phyloP scores from a whole-genome alignment of 2,329 filamentous ascomycete species.

The Aspergillaceae sp. region DNA sequence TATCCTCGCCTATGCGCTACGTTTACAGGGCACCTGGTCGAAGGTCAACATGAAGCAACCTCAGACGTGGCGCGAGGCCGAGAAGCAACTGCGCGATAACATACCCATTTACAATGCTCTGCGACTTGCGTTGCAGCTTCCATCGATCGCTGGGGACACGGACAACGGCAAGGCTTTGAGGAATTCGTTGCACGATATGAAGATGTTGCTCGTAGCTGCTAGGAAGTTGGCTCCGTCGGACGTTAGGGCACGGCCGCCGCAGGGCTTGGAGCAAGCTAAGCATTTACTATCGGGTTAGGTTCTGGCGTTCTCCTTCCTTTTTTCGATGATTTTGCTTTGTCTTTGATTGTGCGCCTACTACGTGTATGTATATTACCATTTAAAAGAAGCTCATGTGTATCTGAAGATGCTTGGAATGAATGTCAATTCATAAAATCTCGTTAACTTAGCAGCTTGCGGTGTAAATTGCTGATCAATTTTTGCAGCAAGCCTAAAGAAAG shows the following conservation, averaged over 20 bases:
- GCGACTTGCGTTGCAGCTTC: constrained; percentile 28
- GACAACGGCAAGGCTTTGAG: constrained; percentile 17
- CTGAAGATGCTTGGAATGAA: constrained; percentile 12
- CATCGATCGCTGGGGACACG: constrained; percentile 19
- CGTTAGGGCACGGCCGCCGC: constrained; percentile 1
- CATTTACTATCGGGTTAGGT: constrained; percentile 9
- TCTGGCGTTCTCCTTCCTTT: neutral
- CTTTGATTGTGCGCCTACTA: neutral
- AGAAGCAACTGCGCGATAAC: constrained; percentile 21
- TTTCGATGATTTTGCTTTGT: constrained; percentile 6
- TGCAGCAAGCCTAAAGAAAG: neutral
- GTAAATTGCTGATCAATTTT: too few species aligned
- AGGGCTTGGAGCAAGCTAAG: constrained; percentile 13
- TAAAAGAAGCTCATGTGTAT: constrained; percentile 11
- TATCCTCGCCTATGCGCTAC: constrained; percentile 33
- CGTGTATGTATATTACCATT: constrained; percentile 16
- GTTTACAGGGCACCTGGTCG: constrained; percentile 27
- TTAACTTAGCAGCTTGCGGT: too few species aligned
- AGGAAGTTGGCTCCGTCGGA: constrained; percentile 11
- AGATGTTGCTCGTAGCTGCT: constrained; percentile 40
- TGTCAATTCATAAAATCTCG: neutral
- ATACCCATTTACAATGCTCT: constrained; percentile 36
- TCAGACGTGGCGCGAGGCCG: constrained; percentile 13
- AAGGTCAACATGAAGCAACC: constrained; percentile 16
- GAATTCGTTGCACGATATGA: constrained; percentile 36